Evolutionary conservation across 163 green algal genomes (phyloP).

Genomic region (Trebouxia gelatinosa): DNA sequence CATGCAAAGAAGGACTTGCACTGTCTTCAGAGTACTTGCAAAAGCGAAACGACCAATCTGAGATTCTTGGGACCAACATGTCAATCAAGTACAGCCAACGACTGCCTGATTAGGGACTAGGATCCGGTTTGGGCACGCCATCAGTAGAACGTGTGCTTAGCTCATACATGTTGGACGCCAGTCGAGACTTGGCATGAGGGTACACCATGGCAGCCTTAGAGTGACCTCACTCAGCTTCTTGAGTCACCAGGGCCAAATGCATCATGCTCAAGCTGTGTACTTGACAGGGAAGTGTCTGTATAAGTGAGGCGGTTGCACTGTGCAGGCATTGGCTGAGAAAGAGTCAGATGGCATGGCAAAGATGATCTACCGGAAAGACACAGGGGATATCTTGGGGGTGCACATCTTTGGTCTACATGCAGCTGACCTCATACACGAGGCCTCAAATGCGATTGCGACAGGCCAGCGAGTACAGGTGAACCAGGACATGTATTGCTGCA

Average conservation of each 20-base stretch:
- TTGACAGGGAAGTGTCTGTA: too few species aligned
- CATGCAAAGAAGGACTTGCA: not conserved
- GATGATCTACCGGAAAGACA: constrained; percentile 97
- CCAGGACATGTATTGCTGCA: not conserved
- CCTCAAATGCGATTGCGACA: constrained; percentile 94
- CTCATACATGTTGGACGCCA: not conserved
- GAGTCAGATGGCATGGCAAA: constrained; percentile 98
- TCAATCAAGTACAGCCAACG: not conserved
- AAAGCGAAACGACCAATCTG: not conserved
- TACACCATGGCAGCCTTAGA: too few species aligned
- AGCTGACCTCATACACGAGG: constrained; percentile 99
- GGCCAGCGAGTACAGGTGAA: constrained; percentile 77
- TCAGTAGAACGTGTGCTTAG: not conserved
- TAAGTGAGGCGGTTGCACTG: not conserved
- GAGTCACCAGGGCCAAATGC: not conserved
- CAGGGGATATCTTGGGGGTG: constrained; percentile 96
- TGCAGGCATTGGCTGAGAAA: constrained; percentile 78
- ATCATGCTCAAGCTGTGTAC: too few species aligned
- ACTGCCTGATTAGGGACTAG: not conserved
- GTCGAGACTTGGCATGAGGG: not conserved
- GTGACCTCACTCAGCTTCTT: not conserved
- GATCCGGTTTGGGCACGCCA: not conserved
- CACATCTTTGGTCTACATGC: constrained; percentile 98
- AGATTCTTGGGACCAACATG: not conserved
- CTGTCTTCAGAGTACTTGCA: not conserved